These are phyloP conservation scores for Myrmaecium sp. DNA, from an alignment of 2,329 filamentous ascomycete species.

Conservation along the genomic window DNA sequence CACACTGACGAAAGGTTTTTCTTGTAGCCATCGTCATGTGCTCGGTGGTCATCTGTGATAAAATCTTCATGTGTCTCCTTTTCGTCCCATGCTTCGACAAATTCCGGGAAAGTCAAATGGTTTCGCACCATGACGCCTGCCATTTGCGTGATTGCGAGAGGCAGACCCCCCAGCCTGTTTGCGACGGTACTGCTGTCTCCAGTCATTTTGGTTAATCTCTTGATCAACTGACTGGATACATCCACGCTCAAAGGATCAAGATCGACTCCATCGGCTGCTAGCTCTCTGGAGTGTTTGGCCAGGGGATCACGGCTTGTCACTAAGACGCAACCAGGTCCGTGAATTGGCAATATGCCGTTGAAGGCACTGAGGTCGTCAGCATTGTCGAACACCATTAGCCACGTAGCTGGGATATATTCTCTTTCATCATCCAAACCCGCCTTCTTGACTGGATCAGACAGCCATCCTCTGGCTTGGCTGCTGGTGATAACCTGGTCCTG, in stretches of 20 bases:
- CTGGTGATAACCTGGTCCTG: slow-evolving; percentile 2
- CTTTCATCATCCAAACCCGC: neutral
- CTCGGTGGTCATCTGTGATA: neutral
- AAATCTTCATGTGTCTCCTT: slow-evolving; percentile 1
- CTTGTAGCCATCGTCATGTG: neutral
- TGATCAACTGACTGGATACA: neutral
- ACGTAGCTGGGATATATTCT: slow-evolving; percentile 2
- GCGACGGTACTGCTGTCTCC: slow-evolving; percentile 1
- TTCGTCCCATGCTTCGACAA: slow-evolving; percentile 4
- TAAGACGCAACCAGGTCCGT: slow-evolving; percentile 6
- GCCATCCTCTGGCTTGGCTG: slow-evolving; percentile 6
- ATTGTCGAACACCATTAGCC: slow-evolving; percentile 7
- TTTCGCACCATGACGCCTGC: slow-evolving; percentile 6
- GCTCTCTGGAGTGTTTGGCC: slow-evolving; percentile 1
- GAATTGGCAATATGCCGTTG: slow-evolving; percentile 5
- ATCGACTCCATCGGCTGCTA: too few relatives aligned
- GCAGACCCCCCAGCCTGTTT: slow-evolving; percentile 6
- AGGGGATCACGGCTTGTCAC: slow-evolving; percentile 6
- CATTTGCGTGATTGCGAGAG: slow-evolving; percentile 9
- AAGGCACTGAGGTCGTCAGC: slow-evolving; percentile 3
- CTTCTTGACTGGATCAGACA: slow-evolving; percentile 5
- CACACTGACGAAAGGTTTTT: slow-evolving; percentile 3
- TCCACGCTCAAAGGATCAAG: too few relatives aligned
- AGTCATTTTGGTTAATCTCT: neutral
- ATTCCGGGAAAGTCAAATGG: slow-evolving; percentile 6